phyloP scores from a whole-genome alignment of 495 filamentous ascomycete genomes.

The Terfezia claveryi region DNA sequence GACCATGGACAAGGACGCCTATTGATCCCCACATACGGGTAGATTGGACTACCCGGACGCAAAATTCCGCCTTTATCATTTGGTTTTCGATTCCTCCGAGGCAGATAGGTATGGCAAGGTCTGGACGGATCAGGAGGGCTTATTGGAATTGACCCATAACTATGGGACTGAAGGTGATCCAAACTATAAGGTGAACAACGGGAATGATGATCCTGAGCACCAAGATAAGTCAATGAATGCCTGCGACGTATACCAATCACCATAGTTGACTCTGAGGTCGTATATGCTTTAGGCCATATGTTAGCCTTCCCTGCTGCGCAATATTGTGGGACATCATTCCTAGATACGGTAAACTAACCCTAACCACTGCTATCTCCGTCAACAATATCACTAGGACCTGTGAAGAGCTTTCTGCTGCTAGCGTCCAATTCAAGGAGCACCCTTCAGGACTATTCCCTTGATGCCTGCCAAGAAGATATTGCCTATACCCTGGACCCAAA shows the following conservation, averaged over 20 bases:
- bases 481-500: constrained; percentile 89
- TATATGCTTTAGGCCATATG: constrained; percentile 66
- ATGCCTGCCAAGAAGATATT: constrained; percentile 30
- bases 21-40: background rate
- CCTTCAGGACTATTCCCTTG: constrained; percentile 61
- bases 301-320: background rate
- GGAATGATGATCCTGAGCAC: constrained; percentile 47
- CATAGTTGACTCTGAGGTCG: background rate
- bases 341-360: background rate
- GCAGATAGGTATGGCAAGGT: constrained; percentile 37
- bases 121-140: constrained; percentile 65
- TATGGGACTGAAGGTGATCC: constrained; percentile 81
- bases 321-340: too few relatives aligned
- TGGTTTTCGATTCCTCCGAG: constrained; percentile 45
- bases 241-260: too few relatives aligned
- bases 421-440: constrained; percentile 87
- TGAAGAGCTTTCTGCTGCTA: constrained; percentile 65
- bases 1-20: background rate
- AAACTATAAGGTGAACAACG: constrained; percentile 62
- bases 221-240: too few relatives aligned
- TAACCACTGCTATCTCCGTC: constrained; percentile 34
- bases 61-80: constrained; percentile 80
- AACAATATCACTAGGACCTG: constrained; percentile 84
- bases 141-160: constrained; percentile 92
- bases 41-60: constrained; percentile 35